Base-by-base conservation (phyloP, 2,329 filamentous ascomycete species). In the Botrytis elliptica region DNA sequence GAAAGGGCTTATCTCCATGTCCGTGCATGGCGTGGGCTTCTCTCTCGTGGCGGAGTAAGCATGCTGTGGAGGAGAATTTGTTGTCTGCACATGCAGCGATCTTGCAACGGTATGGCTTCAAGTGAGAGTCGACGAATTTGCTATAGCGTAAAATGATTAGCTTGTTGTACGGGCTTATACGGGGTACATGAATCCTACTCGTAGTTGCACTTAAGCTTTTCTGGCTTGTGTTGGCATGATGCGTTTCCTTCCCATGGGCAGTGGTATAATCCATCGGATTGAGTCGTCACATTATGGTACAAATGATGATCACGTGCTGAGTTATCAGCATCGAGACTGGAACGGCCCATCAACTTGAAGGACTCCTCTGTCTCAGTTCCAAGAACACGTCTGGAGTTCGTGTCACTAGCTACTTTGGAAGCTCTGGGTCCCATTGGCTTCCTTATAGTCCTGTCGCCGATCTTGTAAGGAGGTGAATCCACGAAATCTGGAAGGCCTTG, bases 121-220 rank as follows among this genome's bases (percentile, higher is more conserved):
- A 84, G 85, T 98, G 95, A 42, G 95, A 98, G 84, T 98, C 95
- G 78, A 98, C 91, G 80, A 96, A 97, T 88, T 98, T 98, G 88
- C 95, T 97, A 82, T 67, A 33, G 66, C 70, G 59, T 60, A 44
- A 65, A 68, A 57, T 75, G 63, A 73, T 81, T 79, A 81, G 79
- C 76, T 75, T 75, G 62, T 60, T 55, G 73, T 68, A 33, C 55
- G 36, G 42, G 42, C 40, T 55, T 71, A 62, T 22, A 12, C 57
- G 49, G 38, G 16, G 8, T 29, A 29, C 75, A 66, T 64, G n/a
- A 38, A 55, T 63, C 93, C 89, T 91, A 97, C 95, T 98, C 95
- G 82, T 98, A 98, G 85, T 97, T 97, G 90, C 95, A 98, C 89
- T 98, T 98, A 79, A 98, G 92, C 86, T 97, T 96, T 81, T 97